Conservation (phyloP, 495 filamentous ascomycete species). For the Penicillium manginii region DNA sequence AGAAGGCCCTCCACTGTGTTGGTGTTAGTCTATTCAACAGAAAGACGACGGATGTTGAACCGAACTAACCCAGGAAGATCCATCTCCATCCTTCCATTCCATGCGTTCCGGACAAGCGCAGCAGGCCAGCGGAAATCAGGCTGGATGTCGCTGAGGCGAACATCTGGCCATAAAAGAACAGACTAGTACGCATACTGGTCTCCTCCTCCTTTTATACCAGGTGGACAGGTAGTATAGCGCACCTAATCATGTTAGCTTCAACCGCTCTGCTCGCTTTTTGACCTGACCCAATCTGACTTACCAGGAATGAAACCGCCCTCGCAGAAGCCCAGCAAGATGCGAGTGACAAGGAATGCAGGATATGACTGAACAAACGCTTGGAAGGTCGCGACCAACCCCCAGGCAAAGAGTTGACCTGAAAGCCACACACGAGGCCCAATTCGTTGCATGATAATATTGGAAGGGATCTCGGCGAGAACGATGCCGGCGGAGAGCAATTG, state of each 20-base stretch:
- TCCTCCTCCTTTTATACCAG: constrained; percentile 64
- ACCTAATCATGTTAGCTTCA: constrained; percentile 33
- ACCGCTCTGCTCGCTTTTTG: no score
- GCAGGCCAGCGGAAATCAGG: constrained; percentile 55
- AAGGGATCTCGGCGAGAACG: constrained; percentile 61
- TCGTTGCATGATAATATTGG: constrained; percentile 58
- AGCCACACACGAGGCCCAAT: constrained; percentile 60
- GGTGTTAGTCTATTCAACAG: constrained; percentile 7
- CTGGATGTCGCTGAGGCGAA: constrained; percentile 56
- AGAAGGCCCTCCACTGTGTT: constrained; percentile 54
- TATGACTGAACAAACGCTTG: constrained; percentile 60
- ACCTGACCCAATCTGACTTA: constrained; percentile 3
- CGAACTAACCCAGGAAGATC: constrained; percentile 56
- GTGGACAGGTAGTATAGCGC: constrained; percentile 61
- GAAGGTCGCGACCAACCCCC: constrained; percentile 61
- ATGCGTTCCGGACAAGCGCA: constrained; percentile 52
- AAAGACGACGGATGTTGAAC: neutral
- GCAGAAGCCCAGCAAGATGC: constrained; percentile 58
- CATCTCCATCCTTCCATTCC: constrained; percentile 63
- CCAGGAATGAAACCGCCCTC: constrained; percentile 66
- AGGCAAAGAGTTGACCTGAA: constrained; percentile 58
- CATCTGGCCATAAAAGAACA: constrained; percentile 60
- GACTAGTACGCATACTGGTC: constrained; percentile 54
- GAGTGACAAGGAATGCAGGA: constrained; percentile 53
- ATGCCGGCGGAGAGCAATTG: constrained; percentile 60